Evolutionary conservation across 768 basidiomycete genomes (phyloP), one percentile per base, ranked within the genome.

Genomic region (Suillus alpinus): DNA sequence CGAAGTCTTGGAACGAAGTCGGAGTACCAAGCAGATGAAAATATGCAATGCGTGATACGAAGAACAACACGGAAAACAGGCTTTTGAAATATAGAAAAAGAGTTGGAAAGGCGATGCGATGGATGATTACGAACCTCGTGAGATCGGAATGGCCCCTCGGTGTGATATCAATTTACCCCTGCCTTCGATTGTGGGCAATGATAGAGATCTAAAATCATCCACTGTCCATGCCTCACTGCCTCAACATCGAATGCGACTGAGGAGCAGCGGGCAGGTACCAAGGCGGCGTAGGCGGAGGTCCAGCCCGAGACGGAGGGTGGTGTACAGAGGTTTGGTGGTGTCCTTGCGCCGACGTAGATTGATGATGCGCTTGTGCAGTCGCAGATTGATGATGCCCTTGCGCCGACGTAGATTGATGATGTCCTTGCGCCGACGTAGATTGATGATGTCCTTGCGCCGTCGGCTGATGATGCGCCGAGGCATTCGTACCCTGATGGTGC

Each of bases 221-320:
- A 23, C 36, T 37, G 8, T 23, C n/a, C 6, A 52, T 20, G 14
- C 52, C 14, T 53, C 52, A 53, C 52, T 53, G 52, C 34, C 52
- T 53, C 52, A 53, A 14, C 52, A 53, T 53, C 34, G 52, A 53
- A 53, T 53, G 52, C 8, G 52, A 16, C 34, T 53, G 52, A 37
- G 36, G 36, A 18, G 34, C 14, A 8, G 52, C 20, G 5, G 52
- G 36, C 34, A 53, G 20, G 20, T 53, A 53, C 68, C 70, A 70
- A 39, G 63, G 60, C 14, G 68, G 66, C 36, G 70, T 64, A 32
- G 68, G 64, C 8, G 67, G 67, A 10, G 65, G 56, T 16, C 50
- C 63, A 39, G 20, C 55, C 43, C 49, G 52, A 44, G 43, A 36
- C 26, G 34, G 14, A 23, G 52, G 20, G 14, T 53, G 52, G 4